Base-by-base conservation (phyloP, 306 rosid genomes). In the Lagenaria siceraria region DNA sequence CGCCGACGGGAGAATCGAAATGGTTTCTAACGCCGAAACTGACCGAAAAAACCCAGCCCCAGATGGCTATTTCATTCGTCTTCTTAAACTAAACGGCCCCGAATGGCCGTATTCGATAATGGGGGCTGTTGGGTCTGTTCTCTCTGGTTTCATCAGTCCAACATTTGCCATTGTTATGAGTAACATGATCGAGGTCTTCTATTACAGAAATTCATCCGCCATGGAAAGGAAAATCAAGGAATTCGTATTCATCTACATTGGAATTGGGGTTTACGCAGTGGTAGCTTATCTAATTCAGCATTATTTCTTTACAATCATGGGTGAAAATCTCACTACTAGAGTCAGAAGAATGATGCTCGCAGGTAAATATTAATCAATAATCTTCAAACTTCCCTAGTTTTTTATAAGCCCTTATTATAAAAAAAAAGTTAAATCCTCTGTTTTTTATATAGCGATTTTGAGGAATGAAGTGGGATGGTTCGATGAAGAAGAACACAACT, bases 331-430 rank as follows among this genome's bases (percentile, higher is more conserved):
- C 78, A 95, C 99, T 46, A 95, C 99, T 38, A 92, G 99, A 87
- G 99, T 95, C 27, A 87, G 99, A 80, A 95, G 99, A 83, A 95
- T 92, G 99, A 95, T 95, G 99, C 99, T 95, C 76, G 97, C 99
- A 53, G 97, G 99, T 95, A 85, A 66, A 31, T 35, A 10, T 14
- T 5, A 12, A 33, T 18, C 70, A 21, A 17, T 18, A 33, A 63
- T 3, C 24, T 17, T 63, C 1, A 3, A 33, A 4, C 43, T 18
- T 22, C 4, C 4, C 56, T 6, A 18, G 0, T 15, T 29, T 7
- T 60, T 24, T 31, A 29, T 5, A 18, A 63, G 0, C 46, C 11
- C 38, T 31, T 61, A 52, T 29, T 29, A 17, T 17, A n/a, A 51
- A 51, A 52, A 14, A 5, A 18, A 18, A 0, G 7, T 0, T 10